These are phyloP conservation scores for Mycena citricolor DNA, from an alignment of 1,284 basidiomycete genomes.

Conservation along the genomic window DNA sequence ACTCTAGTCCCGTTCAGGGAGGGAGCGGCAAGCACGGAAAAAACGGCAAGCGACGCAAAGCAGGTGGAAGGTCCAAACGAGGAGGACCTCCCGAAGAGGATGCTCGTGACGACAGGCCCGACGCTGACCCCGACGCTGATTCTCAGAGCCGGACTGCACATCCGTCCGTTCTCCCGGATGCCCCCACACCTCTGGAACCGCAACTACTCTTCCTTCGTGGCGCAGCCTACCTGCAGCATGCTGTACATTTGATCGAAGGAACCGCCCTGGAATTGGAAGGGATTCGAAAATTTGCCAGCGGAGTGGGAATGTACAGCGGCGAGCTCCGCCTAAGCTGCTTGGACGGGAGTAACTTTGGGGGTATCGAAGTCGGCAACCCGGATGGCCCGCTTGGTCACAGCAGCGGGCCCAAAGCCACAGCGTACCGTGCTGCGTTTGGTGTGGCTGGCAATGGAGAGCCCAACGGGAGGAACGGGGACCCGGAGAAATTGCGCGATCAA, in stretches of 20 bases:
- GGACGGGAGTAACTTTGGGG: constrained; percentile 69
- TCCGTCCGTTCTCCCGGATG: constrained; percentile 66
- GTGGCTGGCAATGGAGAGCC: constrained; percentile 32
- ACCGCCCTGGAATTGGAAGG: constrained; percentile 68
- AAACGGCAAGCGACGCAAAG: constrained; percentile 52
- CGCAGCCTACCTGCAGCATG: constrained; percentile 75
- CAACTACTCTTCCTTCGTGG: constrained; percentile 81
- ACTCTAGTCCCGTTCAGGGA: constrained; percentile 23
- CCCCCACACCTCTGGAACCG: constrained; percentile 78
- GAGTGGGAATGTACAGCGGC: constrained; percentile 16
- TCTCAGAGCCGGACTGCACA: constrained; percentile 41
- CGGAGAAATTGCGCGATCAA: constrained; percentile 50
- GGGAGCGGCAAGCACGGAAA: constrained; percentile 41
- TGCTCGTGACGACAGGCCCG: constrained; percentile 45
- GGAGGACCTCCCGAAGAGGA: constrained; percentile 50
- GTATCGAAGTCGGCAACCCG: constrained; percentile 72
- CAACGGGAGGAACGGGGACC: constrained; percentile 6
- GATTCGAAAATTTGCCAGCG: constrained; percentile 45
- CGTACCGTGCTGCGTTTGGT: constrained; percentile 59
- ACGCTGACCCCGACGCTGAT: constrained; percentile 35
- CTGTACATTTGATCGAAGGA: constrained; percentile 68
- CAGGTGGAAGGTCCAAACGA: constrained; percentile 26
- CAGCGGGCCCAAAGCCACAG: constrained; percentile 56
- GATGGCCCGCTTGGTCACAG: constrained; percentile 68
- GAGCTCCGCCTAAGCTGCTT: constrained; percentile 75